phyloP scores from a whole-genome alignment of 2,329 filamentous ascomycete species.

The Ceratocystis albifundus region DNA sequence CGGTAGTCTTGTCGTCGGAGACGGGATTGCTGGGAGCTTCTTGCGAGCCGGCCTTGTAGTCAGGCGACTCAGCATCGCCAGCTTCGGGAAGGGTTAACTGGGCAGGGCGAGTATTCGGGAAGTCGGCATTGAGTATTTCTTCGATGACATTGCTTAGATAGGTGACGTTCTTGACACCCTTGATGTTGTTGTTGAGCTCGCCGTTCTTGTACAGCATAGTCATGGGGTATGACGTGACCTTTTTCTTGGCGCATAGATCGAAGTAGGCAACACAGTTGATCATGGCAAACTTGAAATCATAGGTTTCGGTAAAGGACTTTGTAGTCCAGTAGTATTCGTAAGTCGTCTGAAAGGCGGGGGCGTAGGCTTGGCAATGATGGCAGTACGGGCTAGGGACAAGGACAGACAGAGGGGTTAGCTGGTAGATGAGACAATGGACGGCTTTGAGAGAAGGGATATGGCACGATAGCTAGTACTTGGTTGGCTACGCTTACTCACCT shows the following conservation, averaged over 20 bases:
- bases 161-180: constrained; percentile 56
- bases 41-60: constrained; percentile 18
- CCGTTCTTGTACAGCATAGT: constrained; percentile 74
- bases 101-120: constrained; percentile 66
- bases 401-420: constrained; percentile 25
- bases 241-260: constrained; percentile 60
- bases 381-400: constrained; percentile 42
- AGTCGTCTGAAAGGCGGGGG: constrained; percentile 77
- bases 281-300: constrained; percentile 77
- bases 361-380: constrained; percentile 65
- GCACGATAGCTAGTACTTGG: no score
- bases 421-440: neutral
- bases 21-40: constrained; percentile 24
- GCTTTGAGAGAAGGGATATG: neutral
- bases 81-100: constrained; percentile 57
- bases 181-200: constrained; percentile 49
- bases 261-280: constrained; percentile 77
- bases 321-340: constrained; percentile 95
- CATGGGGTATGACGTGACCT: constrained; percentile 61
- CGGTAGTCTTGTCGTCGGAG: constrained; percentile 25
- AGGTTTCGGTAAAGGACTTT: constrained; percentile 65
- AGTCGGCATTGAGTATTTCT: constrained; percentile 60
- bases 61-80: constrained; percentile 45
- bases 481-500: constrained; percentile 40
- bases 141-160: constrained; percentile 62